Evolutionary conservation across 2,329 filamentous ascomycete genomes (phyloP), one percentile per base, ranked within the genome.

Genomic region (Juglanconis sp.): DNA sequence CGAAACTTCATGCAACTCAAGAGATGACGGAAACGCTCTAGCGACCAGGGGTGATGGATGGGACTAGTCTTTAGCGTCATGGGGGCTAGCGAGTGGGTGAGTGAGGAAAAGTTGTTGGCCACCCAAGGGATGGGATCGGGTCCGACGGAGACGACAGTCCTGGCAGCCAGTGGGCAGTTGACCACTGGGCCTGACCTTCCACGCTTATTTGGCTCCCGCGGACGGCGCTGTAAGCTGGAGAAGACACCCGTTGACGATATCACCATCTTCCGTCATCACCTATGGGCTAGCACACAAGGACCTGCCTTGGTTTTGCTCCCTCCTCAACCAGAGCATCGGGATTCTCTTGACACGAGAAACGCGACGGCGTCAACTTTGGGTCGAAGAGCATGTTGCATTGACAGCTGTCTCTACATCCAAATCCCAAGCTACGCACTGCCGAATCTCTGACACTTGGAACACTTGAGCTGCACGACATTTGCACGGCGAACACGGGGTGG

Each of bases 181-280:
- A 24, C 15, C 24, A 32, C 31, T 34, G 4, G 38, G 48, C 48
- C 30, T 42, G n/a, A 42, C 38, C 38, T 42, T 32, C 34, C 44
- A 49, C 56, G 56, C 52, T 36, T 55, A 32, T 55, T 62, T 59
- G 59, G 47, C 50, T 62, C 60, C 60, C 52, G 59, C 46, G 34
- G 42, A 24, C 46, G 47, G 36, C 15, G 15, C 46, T 30, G 42
- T 46, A 15, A 57, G 47, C 54, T 17, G 35, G 36, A 30, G 35
- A 51, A 17, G 36, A 30, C 9, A n/a, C 15, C n/a, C 47, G 17
- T 8, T 38, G 46, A 36, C 8, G 38, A 34, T 53, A 30, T 34
- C 30, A 44, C 38, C 17, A 10, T 38, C 38, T 24, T 32, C 5
- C 50, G 15, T 40, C 38, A 17, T 32, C 2, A 5, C 13, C 11